Conservation (phyloP, 192 early-diverging fungal genomes). For the Lobosporangium transversale region DNA sequence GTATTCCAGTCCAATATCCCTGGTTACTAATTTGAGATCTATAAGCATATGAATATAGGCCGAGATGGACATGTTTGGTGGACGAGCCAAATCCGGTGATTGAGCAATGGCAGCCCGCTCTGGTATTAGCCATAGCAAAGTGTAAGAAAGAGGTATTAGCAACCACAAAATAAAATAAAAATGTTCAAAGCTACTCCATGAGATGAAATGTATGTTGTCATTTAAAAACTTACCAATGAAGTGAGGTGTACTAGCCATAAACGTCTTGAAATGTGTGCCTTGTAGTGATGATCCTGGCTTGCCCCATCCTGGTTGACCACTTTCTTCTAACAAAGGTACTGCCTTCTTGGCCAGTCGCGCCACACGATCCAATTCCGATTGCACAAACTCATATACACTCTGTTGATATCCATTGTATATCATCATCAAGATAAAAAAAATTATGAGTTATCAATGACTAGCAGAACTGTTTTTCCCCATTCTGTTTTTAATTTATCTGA, state of each 20-base stretch:
- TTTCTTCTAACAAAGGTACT: slow-evolving; percentile 57
- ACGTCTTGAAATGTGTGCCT: slow-evolving; percentile 62
- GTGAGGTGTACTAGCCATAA: slow-evolving; percentile 62
- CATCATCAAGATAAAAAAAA: neutral
- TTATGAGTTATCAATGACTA: neutral
- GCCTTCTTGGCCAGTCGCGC: slow-evolving; percentile 50
- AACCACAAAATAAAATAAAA: neutral
- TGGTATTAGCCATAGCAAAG: slow-evolving; percentile 3
- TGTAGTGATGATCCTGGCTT: slow-evolving; percentile 55
- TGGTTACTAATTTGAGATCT: slow-evolving; percentile 55
- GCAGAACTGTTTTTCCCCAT: neutral
- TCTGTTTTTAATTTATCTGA: neutral
- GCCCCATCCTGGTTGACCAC: slow-evolving; percentile 62
- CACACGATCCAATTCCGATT: slow-evolving; percentile 52
- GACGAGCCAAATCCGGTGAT: slow-evolving; percentile 51
- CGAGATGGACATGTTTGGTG: slow-evolving; percentile 59
- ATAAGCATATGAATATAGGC: slow-evolving; percentile 65
- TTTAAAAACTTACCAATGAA: slow-evolving; percentile 58
- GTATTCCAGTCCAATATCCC: slow-evolving; percentile 60
- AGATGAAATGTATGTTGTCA: neutral
- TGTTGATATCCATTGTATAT: slow-evolving; percentile 4
- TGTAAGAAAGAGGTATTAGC: neutral
- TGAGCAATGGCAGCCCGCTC: slow-evolving; percentile 58
- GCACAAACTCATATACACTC: slow-evolving; percentile 60
- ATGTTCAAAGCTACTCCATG: neutral